phyloP scores from a whole-genome alignment of 495 filamentous ascomycete genomes.

The Jackrogersella multiformis region DNA sequence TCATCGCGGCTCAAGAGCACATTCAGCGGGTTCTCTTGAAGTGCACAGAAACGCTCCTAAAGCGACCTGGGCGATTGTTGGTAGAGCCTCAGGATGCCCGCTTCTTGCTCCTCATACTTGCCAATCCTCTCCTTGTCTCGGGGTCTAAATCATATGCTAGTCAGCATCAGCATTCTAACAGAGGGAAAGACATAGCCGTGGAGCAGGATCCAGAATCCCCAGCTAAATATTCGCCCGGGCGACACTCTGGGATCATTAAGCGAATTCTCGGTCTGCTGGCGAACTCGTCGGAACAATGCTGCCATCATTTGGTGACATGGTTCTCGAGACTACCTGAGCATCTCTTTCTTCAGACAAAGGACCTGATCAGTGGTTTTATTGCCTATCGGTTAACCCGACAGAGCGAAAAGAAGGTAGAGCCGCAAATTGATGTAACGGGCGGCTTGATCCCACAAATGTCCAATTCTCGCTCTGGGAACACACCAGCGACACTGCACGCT shows the following conservation, averaged over 20 bases:
- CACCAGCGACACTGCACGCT: conserved; percentile 76
- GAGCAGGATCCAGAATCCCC: conserved; percentile 41
- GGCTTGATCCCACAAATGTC: conserved; percentile 77
- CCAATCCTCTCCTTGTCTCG: conserved; percentile 78
- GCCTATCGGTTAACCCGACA: conserved; percentile 83
- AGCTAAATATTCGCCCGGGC: conserved; percentile 30
- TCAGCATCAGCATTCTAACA: conserved; percentile 31
- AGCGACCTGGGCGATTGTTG: conserved; percentile 78
- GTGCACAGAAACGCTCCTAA: conserved; percentile 84
- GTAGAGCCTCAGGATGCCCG: conserved; percentile 75
- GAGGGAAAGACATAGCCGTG: conserved; percentile 41
- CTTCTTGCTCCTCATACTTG: conserved; percentile 83
- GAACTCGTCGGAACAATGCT: conserved; percentile 77
- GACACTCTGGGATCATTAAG: conserved; percentile 87
- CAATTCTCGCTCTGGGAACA: conserved; percentile 65
- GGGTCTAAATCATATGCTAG: conserved; percentile 50
- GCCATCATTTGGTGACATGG: conserved; percentile 87
- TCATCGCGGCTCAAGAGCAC: conserved; percentile 74
- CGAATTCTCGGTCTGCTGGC: conserved; percentile 83
- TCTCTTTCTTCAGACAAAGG: conserved; percentile 76
- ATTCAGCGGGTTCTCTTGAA: conserved; percentile 77
- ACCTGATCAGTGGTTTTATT: conserved; percentile 80
- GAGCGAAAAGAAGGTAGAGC: conserved; percentile 70
- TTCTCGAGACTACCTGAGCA: conserved; percentile 75
- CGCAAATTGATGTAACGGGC: conserved; percentile 65